Base-by-base conservation (phyloP, 257 asterid genomes). In the Ophiorrhiza pumila region DNA sequence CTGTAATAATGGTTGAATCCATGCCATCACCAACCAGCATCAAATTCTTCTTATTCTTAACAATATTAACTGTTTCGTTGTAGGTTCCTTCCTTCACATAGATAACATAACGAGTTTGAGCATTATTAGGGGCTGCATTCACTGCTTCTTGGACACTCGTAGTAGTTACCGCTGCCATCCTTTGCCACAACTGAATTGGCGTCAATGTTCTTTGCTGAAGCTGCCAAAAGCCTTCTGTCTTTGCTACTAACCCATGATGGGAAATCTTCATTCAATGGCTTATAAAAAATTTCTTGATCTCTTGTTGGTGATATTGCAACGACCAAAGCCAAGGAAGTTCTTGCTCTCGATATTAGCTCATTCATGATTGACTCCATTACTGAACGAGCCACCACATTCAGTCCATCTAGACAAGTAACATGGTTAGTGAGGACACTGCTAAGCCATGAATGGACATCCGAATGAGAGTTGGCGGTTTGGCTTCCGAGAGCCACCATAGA, bases 1-100 rank as follows among this genome's bases (percentile, higher is more conserved):
- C 87, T 8, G 82, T 78, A 1, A 83, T 78, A 7, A 72, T 72
- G 11, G 87, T 83, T 0, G 68, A 65, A 53, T 80, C 73, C 83
- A 79, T 72, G 11, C 83, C 87, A 43, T 83, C 87, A 25, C 85
- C 87, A 7, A 83, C 74, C 18, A 83, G 59, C 85, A 83, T 79
- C 35, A 83, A 7, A 73, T 80, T 78, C 64, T 34, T 76, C 59
- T 73, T 69, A 0, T 1, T 60, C 50, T 78, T 83, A 31, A 62
- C 76, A 8, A 80, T 66, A 9, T 58, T 73, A 20, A 83, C 83
- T 17, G 77, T 69, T 56, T 77, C 85, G 14, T 47, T 69, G 7
- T 80, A 83, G 8, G 1, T 66, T 15, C 85, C 85, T 8, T 47
- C 59, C 78, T 83, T 80, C 7, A 83, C 83, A 13, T 75, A 69